phyloP scores from a whole-genome alignment of 495 filamentous ascomycete genomes.

The Niebla homalea region DNA sequence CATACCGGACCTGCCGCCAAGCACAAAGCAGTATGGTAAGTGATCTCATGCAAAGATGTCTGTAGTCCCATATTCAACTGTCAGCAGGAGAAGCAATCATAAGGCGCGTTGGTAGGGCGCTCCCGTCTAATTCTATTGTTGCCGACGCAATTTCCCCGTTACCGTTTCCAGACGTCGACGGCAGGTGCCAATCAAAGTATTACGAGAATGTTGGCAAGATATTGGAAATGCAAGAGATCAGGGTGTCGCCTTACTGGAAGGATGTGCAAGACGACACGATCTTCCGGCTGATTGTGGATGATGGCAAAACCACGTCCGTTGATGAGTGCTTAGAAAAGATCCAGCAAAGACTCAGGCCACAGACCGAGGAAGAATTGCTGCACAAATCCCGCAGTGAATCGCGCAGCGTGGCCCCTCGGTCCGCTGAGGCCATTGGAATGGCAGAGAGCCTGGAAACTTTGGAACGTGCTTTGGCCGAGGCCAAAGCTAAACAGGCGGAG shows the following conservation, averaged over 20 bases:
- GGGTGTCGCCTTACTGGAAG: constrained; percentile 7
- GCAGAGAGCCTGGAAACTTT: constrained; percentile 6
- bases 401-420: constrained; percentile 3
- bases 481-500: constrained; percentile 9
- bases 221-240: constrained; percentile 4
- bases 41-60: not conserved
- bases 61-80: not conserved
- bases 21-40: not conserved
- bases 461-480: constrained; percentile 10
- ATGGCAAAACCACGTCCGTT: constrained; percentile 2
- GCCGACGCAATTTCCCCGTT: constrained; percentile 18
- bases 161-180: constrained; percentile 11
- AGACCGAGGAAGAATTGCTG: not conserved
- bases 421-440: constrained; percentile 6
- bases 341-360: constrained; percentile 2
- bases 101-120: constrained; percentile 9
- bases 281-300: not conserved
- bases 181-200: constrained; percentile 15
- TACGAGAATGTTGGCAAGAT: not conserved
- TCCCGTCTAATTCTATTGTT: constrained; percentile 16
- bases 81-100: not conserved
- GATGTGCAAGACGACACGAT: constrained; percentile 9
- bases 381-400: constrained; percentile 10
- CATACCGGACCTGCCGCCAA: constrained; percentile 12
- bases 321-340: constrained; percentile 4